Base-by-base conservation (phyloP, 257 asterid species). In the Primulina tabacum region DNA sequence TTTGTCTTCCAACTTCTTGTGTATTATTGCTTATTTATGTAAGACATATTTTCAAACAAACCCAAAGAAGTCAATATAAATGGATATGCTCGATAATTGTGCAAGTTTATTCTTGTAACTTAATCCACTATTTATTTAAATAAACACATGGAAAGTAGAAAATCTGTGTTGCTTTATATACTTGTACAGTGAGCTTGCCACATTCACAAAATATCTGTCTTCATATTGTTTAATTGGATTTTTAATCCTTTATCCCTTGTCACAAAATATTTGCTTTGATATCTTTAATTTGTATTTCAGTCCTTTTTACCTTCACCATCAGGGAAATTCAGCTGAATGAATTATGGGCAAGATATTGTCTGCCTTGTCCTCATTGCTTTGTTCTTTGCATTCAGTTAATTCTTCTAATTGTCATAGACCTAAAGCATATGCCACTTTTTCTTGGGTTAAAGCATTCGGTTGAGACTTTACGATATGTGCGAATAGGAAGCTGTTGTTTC, bases 401-500 rank as follows among this genome's bases (percentile, higher is more conserved):
- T 16, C 8, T 50, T 50, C 57, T 50, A 17, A 50, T 50, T 17
- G 8, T 50, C 14, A 50, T 5, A 17, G 1, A 4, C 21, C 8
- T 5, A 50, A 14, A 47, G 18, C 2, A 16, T 47, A 1, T 47
- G 56, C 20, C 28, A 4, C 40, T 35, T 52, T 35, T n/a, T 18
- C 62, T 18, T 55, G 40, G 53, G 33, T 57, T 47, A 53, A 26
- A 58, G 43, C 59, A 61, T 65, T 55, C 68, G 8, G 20, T 28
- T 64, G 71, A 63, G 24, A 21, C 24, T 21, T 21, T 21, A 21
- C 38, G 28, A 32, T 71, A 7, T 62, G 18, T 40, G 20, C 50
- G 63, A 69, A 47, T 64, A 50, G 28, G 43, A 56, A 60, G 53
- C 32, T 29, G 5, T 71, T 65, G 55, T 53, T 71, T 12, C 53